phyloP scores from a whole-genome alignment of 1,284 basidiomycete species.

The Athelia sp. region DNA sequence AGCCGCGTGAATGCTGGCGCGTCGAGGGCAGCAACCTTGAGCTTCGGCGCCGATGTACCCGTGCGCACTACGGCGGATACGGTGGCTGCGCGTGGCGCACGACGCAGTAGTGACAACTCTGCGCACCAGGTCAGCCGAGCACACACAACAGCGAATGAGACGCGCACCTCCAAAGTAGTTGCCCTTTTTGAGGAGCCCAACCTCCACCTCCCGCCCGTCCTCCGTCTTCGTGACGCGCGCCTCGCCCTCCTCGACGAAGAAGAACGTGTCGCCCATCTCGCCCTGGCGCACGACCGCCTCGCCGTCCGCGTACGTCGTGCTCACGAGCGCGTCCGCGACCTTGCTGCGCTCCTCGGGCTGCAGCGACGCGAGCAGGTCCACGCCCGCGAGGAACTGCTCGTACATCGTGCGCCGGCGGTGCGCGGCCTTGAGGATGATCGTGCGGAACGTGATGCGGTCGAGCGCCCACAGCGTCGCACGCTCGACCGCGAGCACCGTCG shows the following conservation, averaged over 20 bases:
- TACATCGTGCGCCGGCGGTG: slow-evolving; percentile 91
- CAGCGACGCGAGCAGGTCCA: slow-evolving; percentile 83
- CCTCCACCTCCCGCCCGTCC: slow-evolving; percentile 62
- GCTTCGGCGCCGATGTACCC: slow-evolving; percentile 49
- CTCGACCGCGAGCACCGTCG: slow-evolving; percentile 85
- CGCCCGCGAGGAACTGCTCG: slow-evolving; percentile 91
- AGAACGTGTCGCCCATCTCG: slow-evolving; percentile 95
- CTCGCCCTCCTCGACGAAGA: slow-evolving; percentile 92
- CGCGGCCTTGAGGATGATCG: slow-evolving; percentile 90
- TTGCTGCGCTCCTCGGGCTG: slow-evolving; percentile 89
- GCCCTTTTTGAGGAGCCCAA: slow-evolving; percentile 79
- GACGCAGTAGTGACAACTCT: slow-evolving; percentile 83
- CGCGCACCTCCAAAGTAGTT: slow-evolving; percentile 96
- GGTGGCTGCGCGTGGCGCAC: slow-evolving; percentile 89
- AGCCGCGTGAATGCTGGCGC: slow-evolving; percentile 93
- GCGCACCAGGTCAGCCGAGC: slow-evolving; percentile 7
- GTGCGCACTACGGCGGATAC: slow-evolving; percentile 74
- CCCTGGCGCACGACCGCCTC: slow-evolving; percentile 88
- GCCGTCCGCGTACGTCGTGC: slow-evolving; percentile 77
- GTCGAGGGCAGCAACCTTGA: slow-evolving; percentile 92
- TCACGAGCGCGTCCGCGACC: slow-evolving; percentile 93
- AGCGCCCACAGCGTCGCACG: slow-evolving; percentile 90
- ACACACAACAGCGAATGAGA: slow-evolving; percentile 1
- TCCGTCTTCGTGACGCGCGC: slow-evolving; percentile 83
- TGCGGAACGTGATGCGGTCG: slow-evolving; percentile 96